Evolutionary conservation across 1,284 basidiomycete genomes (phyloP), one percentile per base, ranked within the genome.

Genomic region (Hymenochaete sp.): DNA sequence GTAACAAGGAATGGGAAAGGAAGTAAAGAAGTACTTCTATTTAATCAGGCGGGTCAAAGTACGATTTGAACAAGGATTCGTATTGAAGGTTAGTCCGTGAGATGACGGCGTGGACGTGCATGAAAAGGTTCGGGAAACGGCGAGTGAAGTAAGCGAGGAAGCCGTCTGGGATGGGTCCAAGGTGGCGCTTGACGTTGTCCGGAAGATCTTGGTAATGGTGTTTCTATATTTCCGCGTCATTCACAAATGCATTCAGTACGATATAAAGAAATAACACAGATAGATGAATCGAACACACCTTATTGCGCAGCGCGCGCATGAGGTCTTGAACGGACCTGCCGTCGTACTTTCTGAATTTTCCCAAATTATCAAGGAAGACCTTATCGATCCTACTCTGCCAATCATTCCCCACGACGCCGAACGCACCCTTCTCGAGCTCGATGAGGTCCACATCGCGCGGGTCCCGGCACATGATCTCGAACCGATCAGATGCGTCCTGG

Each of bases 181-280:
- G 71, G 60, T 87, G 80, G 46, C 83, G 77, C 61, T 91, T 92
- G 32, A 93, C 85, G 49, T 83, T 80, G 45, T 92, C 87, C 2
- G 93, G 93, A 16, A 97, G 68, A 62, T 95, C 92, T 66, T 98
- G 95, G 59, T 96, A 98, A 61, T 98, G 95, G 56, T 98, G 87
- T 85, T 95, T 97, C 92, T 93, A 58, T 28, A 41, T 14, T 19
- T 10, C 36, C 36, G 16, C 11, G 31, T 53, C n/a, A 59, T 36
- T 42, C 28, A 10, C 28, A 10, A 10, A 31, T 31, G 9, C 28
- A 46, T 33, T 44, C 38, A 19, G 29, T 49, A 39, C 33, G 26
- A 32, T 26, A 21, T 7, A 19, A 27, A 33, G 5, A 16, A 4
- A 3, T 25, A 9, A 22, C n/a, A 13, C 22, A 18, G 10, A 21